Evolutionary conservation across 2,329 filamentous ascomycete genomes (phyloP).

Genomic region (Diatrype stigma): DNA sequence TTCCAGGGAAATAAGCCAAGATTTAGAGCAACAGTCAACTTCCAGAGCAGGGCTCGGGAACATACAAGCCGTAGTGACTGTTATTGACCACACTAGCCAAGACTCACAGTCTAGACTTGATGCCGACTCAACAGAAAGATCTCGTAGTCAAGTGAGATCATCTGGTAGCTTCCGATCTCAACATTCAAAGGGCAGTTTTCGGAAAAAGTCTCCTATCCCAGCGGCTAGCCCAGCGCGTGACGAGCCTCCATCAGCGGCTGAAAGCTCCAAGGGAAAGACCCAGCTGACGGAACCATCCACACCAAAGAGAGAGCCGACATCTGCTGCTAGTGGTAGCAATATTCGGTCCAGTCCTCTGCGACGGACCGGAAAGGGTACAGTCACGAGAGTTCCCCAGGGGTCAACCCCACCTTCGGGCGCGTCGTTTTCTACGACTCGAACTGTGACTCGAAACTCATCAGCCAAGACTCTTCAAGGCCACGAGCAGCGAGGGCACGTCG

Average conservation of each 20-base stretch:
- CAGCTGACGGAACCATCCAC: not conserved
- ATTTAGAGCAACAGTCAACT: constrained; percentile 10
- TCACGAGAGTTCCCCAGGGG: not conserved
- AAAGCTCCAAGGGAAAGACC: not conserved
- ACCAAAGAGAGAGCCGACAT: not conserved
- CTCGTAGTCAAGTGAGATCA: constrained; percentile 9
- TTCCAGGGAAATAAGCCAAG: constrained; percentile 2
- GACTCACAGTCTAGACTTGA: constrained; percentile 15
- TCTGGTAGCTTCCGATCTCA: constrained; percentile 17
- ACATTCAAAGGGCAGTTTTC: not conserved
- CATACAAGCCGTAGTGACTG: constrained; percentile 49
- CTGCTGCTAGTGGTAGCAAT: not conserved
- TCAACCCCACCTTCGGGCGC: not conserved
- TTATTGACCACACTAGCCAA: constrained; percentile 40
- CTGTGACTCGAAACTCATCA: no score
- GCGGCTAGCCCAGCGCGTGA: constrained; percentile 4
- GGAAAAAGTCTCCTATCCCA: not conserved
- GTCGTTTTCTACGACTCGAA: not conserved
- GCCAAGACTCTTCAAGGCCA: constrained; percentile 6
- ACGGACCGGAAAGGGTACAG: not conserved
- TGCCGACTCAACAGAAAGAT: constrained; percentile 7
- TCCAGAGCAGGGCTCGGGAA: constrained; percentile 25
- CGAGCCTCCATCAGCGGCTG: not conserved
- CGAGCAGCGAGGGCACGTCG: constrained; percentile 14
- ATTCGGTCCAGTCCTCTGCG: not conserved